A percentile compares a stretch with the other conserved stretches of the same genome.
Conservation (phyloP, 2,329 filamentous ascomycete species). For the Claviceps spartinae region DNA sequence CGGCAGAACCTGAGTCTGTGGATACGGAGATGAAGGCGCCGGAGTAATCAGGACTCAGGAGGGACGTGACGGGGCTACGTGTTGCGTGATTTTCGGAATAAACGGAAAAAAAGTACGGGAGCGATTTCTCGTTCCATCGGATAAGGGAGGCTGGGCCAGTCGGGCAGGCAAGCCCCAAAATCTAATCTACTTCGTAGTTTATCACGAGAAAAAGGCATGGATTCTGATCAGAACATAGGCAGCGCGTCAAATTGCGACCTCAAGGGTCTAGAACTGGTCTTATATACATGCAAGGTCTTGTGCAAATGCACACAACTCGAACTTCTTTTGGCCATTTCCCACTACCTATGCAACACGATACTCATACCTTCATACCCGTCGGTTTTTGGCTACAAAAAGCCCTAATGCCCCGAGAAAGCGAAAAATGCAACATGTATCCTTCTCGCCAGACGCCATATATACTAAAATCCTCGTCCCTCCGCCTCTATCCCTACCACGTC, state of each 20-base stretch:
- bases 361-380: background rate
- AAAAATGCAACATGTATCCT: background rate
- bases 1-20: conserved; percentile 9
- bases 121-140: background rate
- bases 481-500: background rate
- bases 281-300: background rate
- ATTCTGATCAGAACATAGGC: background rate
- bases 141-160: background rate
- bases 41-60: conserved; percentile 10
- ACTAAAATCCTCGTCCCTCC: background rate
- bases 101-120: too few relatives aligned
- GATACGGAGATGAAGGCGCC: conserved; percentile 26
- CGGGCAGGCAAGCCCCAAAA: too few relatives aligned
- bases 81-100: background rate
- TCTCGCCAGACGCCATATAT: conserved; percentile 3
- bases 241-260: background rate
- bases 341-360: background rate
- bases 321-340: background rate
- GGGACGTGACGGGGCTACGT: background rate
- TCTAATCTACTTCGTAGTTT: background rate
- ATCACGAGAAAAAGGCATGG: background rate
- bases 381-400: background rate
- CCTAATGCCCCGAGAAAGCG: background rate
- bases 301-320: background rate
- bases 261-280: background rate